Conservation (phyloP, 75 land plant genomes). For the Cryptomeria japonica region DNA sequence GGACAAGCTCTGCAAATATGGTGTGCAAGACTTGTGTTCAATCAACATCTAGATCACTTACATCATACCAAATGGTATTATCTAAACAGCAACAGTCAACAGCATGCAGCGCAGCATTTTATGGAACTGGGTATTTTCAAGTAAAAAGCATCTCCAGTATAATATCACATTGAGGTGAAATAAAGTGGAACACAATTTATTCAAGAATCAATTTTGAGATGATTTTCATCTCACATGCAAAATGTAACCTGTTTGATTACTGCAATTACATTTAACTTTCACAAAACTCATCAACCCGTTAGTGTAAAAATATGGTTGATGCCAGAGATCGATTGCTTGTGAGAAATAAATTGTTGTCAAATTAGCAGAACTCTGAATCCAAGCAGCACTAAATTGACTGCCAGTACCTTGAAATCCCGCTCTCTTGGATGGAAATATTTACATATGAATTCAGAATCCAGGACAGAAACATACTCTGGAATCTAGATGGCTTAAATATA, state of each 20-base stretch:
- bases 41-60: neutral
- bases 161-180: neutral
- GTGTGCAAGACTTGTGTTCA: neutral
- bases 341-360: constrained; percentile 5
- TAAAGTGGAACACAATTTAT: neutral
- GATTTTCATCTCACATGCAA: constrained; percentile 4
- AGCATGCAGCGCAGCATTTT: neutral
- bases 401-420: neutral
- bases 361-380: constrained; percentile 10
- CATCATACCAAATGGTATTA: neutral
- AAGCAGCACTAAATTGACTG: constrained; percentile 6
- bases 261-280: neutral
- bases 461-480: neutral
- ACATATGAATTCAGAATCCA: constrained; percentile 4
- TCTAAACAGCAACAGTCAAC: neutral
- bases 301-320: neutral
- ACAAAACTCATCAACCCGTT: neutral
- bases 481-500: constrained; percentile 1
- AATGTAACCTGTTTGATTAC: neutral
- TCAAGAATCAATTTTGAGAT: constrained; percentile 6
- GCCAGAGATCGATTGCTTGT: neutral
- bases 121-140: neutral
- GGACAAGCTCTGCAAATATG: neutral
- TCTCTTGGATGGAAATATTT: constrained; percentile 9
- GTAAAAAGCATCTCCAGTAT: neutral